phyloP scores from a whole-genome alignment of 164 flowering plant genomes.

The Berberis vulgaris region DNA sequence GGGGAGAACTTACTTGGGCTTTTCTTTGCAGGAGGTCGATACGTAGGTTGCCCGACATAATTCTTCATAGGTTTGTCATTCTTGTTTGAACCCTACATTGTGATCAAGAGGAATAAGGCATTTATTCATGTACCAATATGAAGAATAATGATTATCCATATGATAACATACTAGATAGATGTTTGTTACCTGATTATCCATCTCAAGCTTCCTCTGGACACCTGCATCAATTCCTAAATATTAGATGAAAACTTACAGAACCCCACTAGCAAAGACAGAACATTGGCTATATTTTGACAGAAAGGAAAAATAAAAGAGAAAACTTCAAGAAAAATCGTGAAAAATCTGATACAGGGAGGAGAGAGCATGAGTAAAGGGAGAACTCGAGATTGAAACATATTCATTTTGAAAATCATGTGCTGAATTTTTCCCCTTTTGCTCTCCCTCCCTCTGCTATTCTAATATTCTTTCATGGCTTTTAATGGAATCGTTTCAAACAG shows the following conservation, averaged over 20 bases:
- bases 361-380: no score
- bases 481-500: no score
- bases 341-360: no score
- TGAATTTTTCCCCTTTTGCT: no score
- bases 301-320: no score
- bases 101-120: not conserved
- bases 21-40: conserved; percentile 48
- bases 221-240: conserved; percentile 31
- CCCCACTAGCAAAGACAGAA: no score
- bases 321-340: no score
- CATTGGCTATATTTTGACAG: no score
- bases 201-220: conserved; percentile 72
- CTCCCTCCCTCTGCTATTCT: no score
- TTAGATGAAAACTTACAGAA: not conserved
- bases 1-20: conserved; percentile 32
- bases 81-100: conserved; percentile 35
- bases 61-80: conserved; percentile 36
- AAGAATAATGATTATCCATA: not conserved
- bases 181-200: conserved; percentile 43
- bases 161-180: not conserved
- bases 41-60: conserved; percentile 37
- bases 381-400: no score
- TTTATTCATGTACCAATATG: not conserved
- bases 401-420: no score
- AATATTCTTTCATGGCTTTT: no score